A percentile compares a stretch with the other conserved stretches of the same genome.
Conservation (phyloP, 192 early-diverging fungal species). For the Gamsiella multidivaricata region DNA sequence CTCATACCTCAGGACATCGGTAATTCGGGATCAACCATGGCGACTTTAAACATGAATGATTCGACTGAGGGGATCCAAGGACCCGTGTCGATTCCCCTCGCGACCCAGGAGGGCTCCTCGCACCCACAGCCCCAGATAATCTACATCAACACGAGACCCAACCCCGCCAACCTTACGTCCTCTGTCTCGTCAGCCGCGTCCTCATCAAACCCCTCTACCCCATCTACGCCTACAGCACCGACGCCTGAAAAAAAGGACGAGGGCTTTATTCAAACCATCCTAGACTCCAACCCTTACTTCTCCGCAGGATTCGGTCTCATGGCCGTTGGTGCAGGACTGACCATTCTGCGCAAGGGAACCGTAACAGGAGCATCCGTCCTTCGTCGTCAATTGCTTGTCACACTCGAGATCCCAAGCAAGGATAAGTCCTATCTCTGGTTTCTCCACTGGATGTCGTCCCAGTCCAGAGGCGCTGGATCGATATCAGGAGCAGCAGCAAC, state of each 20-base stretch:
- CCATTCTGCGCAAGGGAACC: slow-evolving; percentile 79
- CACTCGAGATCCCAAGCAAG: slow-evolving; percentile 94
- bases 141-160: slow-evolving; percentile 25
- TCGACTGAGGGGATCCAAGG: background rate
- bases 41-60: background rate
- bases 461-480: slow-evolving; percentile 47
- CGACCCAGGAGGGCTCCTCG: background rate
- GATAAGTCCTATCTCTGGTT: slow-evolving; percentile 96
- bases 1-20: background rate
- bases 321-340: slow-evolving; percentile 86
- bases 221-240: background rate
- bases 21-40: slow-evolving; percentile 3
- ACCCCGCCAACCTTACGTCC: background rate
- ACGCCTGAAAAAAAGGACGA: slow-evolving; percentile 13
- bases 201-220: background rate
- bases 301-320: slow-evolving; percentile 94
- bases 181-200: background rate
- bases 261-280: slow-evolving; percentile 24
- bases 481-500: slow-evolving; percentile 29
- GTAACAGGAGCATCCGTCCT: slow-evolving; percentile 74
- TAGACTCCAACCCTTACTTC: slow-evolving; percentile 86
- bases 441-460: slow-evolving; percentile 88
- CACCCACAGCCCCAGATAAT: slow-evolving; percentile 36
- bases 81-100: slow-evolving; percentile 9
- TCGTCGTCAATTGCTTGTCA: slow-evolving; percentile 84